Evolutionary conservation across 2,329 filamentous ascomycete genomes (phyloP).

Genomic region (Scopulariopsis brevicaulis): DNA sequence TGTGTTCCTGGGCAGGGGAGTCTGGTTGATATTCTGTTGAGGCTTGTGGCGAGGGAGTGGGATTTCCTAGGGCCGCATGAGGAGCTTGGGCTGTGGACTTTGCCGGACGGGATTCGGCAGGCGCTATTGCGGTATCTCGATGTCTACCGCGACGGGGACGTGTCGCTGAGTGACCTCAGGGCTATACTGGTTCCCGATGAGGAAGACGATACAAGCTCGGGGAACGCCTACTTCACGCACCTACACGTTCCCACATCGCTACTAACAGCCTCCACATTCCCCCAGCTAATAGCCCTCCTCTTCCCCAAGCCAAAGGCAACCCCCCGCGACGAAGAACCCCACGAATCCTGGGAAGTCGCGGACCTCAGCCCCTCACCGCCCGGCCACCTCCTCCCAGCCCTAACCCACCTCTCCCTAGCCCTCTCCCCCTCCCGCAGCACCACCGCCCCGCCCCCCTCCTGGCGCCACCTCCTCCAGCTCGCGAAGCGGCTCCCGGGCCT

Average conservation of each 20-base stretch:
- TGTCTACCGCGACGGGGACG: slow-evolving; percentile 28
- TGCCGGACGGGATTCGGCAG: slow-evolving; percentile 41
- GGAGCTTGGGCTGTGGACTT: slow-evolving; percentile 40
- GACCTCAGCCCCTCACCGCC: slow-evolving; percentile 16
- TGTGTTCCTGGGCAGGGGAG: slow-evolving; percentile 32
- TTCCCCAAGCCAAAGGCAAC: background rate
- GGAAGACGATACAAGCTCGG: slow-evolving; percentile 1
- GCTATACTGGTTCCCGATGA: slow-evolving; percentile 24
- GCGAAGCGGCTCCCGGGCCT: slow-evolving; percentile 38
- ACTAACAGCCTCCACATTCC: slow-evolving; percentile 1
- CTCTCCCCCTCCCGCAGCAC: slow-evolving; percentile 19
- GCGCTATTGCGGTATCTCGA: slow-evolving; percentile 40
- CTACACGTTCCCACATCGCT: slow-evolving; percentile 1
- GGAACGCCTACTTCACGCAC: slow-evolving; percentile 3
- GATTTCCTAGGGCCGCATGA: slow-evolving; percentile 23
- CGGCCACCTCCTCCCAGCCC: slow-evolving; percentile 35
- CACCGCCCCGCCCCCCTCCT: slow-evolving; percentile 27
- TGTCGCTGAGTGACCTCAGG: slow-evolving; percentile 38
- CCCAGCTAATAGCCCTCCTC: background rate
- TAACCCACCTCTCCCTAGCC: slow-evolving; percentile 51
- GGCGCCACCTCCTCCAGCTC: slow-evolving; percentile 46
- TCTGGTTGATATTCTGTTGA: slow-evolving; percentile 38
- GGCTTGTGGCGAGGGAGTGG: slow-evolving; percentile 42
- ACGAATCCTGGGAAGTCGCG: slow-evolving; percentile 43
- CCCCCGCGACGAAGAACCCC: slow-evolving; percentile 6